Evolutionary conservation across 148 eudicot genomes (phyloP), one percentile per base, ranked within the genome.

Genomic region (Oxyria digyna): DNA sequence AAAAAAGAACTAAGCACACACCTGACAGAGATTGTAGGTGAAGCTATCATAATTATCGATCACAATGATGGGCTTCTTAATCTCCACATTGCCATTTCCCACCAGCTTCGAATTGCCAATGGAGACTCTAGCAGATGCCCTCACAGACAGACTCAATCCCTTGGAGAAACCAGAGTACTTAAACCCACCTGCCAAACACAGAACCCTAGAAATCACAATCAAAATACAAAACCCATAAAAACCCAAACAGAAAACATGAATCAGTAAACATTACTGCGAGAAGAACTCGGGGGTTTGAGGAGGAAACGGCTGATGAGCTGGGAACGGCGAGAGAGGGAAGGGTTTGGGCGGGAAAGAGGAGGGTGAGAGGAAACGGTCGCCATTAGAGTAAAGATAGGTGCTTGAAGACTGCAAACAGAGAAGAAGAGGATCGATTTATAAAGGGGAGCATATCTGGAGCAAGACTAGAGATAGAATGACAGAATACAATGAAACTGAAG

Each of bases 21-120:
- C 99, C 87, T 95, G 99, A 49, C 97, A 91, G 10, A 95, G 93
- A 68, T 95, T 95, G 76, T 95, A 95, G 71, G 99, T 95, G 78
- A 95, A 95, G 81, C 99, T 95, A 37, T 95, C 99, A 67, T 91
- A 95, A 62, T 95, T 95, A 64, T 95, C 99, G 59, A 95, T 95
- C 33, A 95, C 97, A 48, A 91, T 49, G 20, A 95, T 77, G 18
- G 96, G 97, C 23, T 72, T 52, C 42, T 42, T 37, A 10, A 38
- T 21, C 46, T 20, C 62, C 17, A 65, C 10, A 26, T 68, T 38
- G 70, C 69, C 67, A 74, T 62, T 66, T 38, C 62, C 43, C 20
- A 68, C 65, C 35, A 32, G 0, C 35, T 59, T 75, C 43, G 78
- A 46, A 50, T 40, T 46, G 55, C 37, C 63, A 37, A 57, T n/a